Conservation (phyloP, 805 yeast genomes). For the Saturnispora bothae region DNA sequence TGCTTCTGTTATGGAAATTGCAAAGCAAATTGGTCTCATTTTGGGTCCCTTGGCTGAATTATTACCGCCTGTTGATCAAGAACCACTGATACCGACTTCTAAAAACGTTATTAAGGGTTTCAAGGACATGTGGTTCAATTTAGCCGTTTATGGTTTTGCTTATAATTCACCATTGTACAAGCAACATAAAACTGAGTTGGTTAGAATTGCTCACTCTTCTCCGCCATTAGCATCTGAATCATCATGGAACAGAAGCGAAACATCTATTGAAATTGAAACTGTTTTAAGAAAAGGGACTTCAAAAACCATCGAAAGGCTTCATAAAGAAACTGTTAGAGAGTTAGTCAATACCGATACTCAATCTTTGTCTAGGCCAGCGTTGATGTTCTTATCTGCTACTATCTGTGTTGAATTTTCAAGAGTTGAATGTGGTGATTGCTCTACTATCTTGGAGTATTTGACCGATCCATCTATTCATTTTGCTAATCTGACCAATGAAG, state of each 20-base stretch:
- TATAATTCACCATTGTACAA: conserved; percentile 40
- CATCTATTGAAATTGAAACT: conserved; percentile 84
- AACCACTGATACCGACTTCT: conserved; percentile 35
- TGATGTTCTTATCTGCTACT: conserved; percentile 82
- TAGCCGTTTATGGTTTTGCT: conserved; percentile 86
- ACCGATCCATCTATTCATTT: conserved; percentile 74
- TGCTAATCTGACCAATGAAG: conserved; percentile 56
- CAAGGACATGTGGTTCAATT: conserved; percentile 88
- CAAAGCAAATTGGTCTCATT: conserved; percentile 51
- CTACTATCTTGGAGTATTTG: conserved; percentile 65
- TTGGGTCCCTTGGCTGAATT: conserved; percentile 68
- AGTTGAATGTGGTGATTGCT: conserved; percentile 70
- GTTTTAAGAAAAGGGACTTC: conserved; percentile 85
- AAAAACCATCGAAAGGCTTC: conserved; percentile 66
- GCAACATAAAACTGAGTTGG: conserved; percentile 38
- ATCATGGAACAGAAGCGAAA: conserved; percentile 76
- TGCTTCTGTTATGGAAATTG: conserved; percentile 58
- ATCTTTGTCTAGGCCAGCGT: conserved; percentile 56
- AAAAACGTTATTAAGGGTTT: conserved; percentile 48
- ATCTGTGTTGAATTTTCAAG: conserved; percentile 70
- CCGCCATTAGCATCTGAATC: conserved; percentile 81
- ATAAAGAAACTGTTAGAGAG: conserved; percentile 47
- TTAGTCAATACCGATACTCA: conserved; percentile 41
- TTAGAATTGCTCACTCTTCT: conserved; percentile 71
- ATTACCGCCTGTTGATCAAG: conserved; percentile 46